A percentile compares a stretch with the other conserved stretches of the same genome.
Conservation (phyloP, 2,329 filamentous ascomycete species). For the Fusarium sp. region DNA sequence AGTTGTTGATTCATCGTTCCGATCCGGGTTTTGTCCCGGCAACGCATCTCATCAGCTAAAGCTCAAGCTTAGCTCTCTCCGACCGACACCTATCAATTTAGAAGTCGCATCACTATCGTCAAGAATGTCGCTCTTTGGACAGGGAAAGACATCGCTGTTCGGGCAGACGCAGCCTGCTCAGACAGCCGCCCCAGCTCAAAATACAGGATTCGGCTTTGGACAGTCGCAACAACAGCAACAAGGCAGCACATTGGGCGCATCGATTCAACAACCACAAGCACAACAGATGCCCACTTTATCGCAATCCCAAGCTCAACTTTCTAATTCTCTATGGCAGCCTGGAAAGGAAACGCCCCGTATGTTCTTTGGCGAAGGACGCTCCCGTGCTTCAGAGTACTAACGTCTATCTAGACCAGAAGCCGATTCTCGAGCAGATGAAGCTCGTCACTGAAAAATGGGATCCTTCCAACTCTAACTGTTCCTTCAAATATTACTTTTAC, state of each 20-base stretch:
- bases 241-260: slow-evolving; percentile 47
- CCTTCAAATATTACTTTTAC: slow-evolving; percentile 88
- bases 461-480: slow-evolving; percentile 72
- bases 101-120: slow-evolving; percentile 36
- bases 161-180: slow-evolving; percentile 53
- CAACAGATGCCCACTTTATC: slow-evolving; percentile 57
- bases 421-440: slow-evolving; percentile 78
- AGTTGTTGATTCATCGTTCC: not conserved
- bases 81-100: slow-evolving; percentile 18
- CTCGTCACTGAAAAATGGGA: slow-evolving; percentile 80
- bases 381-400: slow-evolving; percentile 9
- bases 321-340: slow-evolving; percentile 65
- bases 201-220: slow-evolving; percentile 27
- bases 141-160: slow-evolving; percentile 54
- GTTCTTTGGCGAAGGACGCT: slow-evolving; percentile 25
- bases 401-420: slow-evolving; percentile 67
- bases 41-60: slow-evolving; percentile 23
- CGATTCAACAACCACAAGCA: slow-evolving; percentile 53
- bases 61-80: slow-evolving; percentile 34
- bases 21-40: slow-evolving; percentile 12
- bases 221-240: slow-evolving; percentile 55
- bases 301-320: slow-evolving; percentile 60
- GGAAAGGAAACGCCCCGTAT: slow-evolving; percentile 62
- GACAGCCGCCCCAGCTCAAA: slow-evolving; percentile 46
- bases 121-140: slow-evolving; percentile 55